Evolutionary conservation across 148 eudicot species (phyloP), one percentile per base, ranked within the genome.

Genomic region (Spergularia marina): DNA sequence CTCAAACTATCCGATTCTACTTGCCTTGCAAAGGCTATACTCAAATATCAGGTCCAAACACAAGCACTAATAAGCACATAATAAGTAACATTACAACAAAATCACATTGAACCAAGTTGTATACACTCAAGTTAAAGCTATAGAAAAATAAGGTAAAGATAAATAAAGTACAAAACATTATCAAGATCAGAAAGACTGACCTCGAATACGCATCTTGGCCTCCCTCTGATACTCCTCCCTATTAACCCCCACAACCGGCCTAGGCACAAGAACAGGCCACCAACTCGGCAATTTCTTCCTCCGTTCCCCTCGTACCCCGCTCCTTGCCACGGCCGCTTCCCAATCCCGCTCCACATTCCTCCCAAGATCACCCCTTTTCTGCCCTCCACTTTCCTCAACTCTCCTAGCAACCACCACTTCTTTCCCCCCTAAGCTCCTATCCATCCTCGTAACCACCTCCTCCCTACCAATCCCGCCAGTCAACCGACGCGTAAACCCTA

Each of bases 361-460:
- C 59, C 49, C 78, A 40, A 55, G 12, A 71, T 70, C 76, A 51
- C 71, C 40, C 62, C 40, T 65, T 18, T 57, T 57, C 15, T 47
- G 6, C 60, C 7, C 63, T 53, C 60, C 78, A 56, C 47, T 62
- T 18, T 64, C 62, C 53, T 44, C 74, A 65, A 49, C 67, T 34
- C 78, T 82, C 52, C 76, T 70, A 75, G 86, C 93, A 15, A 94
- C 96, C 69, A 89, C 83, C 51, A 94, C 98, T 68, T 90, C 96
- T 66, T 74, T 90, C 17, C 98, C 98, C 18, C 97, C 98, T 58
- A 94, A 76, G 76, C 98, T 94, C 83, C 98, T 82, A 79, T 94
- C 98, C 70, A 93, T 85, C 87, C 90, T 89, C 78, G 59, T 54
- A 41, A 94, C 79, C 74, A 91, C 74, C 72, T 66, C 82, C 49